phyloP scores from a whole-genome alignment of 2,329 filamentous ascomycete genomes.

The Aspergillus pseudoterreus region DNA sequence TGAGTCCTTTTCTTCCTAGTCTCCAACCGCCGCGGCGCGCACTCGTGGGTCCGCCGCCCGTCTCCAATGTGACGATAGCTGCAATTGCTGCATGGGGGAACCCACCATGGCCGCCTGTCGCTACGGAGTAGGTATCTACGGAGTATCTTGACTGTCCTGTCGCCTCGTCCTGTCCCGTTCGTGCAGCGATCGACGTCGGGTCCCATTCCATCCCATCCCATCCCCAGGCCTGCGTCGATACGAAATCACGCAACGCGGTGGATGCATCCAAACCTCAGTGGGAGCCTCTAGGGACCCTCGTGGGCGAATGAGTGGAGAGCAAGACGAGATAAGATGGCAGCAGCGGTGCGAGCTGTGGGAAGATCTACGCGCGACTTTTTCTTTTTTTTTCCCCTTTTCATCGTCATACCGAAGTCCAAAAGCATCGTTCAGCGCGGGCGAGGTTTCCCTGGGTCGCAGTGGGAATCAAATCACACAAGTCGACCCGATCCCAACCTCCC shows the following conservation, averaged over 20 bases:
- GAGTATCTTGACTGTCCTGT: no score
- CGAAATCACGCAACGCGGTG: background rate
- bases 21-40: background rate
- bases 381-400: background rate
- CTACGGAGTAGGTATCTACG: no score
- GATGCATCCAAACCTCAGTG: background rate
- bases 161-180: background rate
- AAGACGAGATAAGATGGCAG: background rate
- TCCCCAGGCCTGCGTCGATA: background rate
- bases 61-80: background rate
- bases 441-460: no score
- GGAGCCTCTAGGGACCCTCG: background rate
- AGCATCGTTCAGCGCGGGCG: no score
- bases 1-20: constrained; percentile 4
- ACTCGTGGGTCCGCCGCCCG: background rate
- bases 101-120: no score
- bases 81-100: no score
- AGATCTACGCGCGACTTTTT: background rate
- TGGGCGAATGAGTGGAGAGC: background rate
- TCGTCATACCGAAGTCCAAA: no score
- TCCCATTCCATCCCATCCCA: background rate
- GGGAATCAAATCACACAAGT: no score
- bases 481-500: no score
- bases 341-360: no score
- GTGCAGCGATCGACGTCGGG: background rate